Conservation (phyloP, 306 rosid genomes). For the Quercus agrifolia region DNA sequence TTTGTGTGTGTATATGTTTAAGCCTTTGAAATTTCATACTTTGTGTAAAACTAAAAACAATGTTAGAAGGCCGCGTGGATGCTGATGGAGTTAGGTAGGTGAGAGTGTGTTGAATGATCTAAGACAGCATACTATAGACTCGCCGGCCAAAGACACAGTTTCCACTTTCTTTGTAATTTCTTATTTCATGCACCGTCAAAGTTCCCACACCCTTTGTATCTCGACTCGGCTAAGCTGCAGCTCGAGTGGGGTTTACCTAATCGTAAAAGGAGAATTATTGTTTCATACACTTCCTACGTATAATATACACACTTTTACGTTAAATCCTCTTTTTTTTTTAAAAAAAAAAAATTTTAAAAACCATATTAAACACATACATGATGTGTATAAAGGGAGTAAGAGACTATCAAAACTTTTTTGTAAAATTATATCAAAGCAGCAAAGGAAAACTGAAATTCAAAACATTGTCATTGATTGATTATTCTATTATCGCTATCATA, state of each 20-base stretch:
- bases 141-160: slow-evolving; percentile 20
- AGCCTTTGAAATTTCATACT: background rate
- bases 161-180: slow-evolving; percentile 11
- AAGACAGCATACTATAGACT: background rate
- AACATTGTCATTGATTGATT: no score
- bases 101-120: slow-evolving; percentile 1
- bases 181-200: slow-evolving; percentile 30
- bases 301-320: no score
- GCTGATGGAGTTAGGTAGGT: slow-evolving; percentile 16
- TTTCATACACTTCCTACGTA: no score
- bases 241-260: background rate
- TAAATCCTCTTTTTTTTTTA: no score
- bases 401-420: no score
- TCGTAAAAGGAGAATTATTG: no score
- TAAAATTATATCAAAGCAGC: no score
- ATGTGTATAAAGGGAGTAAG: no score
- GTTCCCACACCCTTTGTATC: background rate
- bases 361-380: no score
- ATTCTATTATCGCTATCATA: no score
- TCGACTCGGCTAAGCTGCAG: background rate
- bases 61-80: slow-evolving; percentile 34
- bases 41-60: background rate
- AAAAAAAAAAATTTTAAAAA: no score
- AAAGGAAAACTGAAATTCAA: no score
- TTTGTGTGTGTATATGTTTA: background rate